Evolutionary conservation across 2,329 filamentous ascomycete species (phyloP), one percentile per base, ranked within the genome.

Genomic region (Alternaria alternata): DNA sequence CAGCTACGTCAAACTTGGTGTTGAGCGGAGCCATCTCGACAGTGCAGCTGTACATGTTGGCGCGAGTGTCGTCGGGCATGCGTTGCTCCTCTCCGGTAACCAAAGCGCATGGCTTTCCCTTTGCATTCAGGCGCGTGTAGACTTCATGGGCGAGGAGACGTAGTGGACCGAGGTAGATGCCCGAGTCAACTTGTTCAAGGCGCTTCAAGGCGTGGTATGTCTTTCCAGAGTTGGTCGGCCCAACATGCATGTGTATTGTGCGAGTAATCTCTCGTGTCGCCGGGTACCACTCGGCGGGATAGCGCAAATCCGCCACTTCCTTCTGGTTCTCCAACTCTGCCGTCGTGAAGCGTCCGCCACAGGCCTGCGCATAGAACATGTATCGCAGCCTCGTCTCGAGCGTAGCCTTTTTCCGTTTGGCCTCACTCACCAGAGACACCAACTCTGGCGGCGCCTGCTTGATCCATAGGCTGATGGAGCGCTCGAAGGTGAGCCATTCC

Each of bases 211-310:
- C 96, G 75, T 93, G 91, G 75, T 98, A 99, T 0, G 96, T 99
- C 83, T 99, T 99, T 58, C 95, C 95, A 0, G 95, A 98, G 78
- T 99, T 99, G 2, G 95, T 99, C 1, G 95, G 95, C 0, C 95
- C 95, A 51, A 99, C 93, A 71, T 99, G 95, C 20, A 99, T 83
- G 80, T 98, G 93, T 41, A 99, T 86, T 0, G 88, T 94, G 44
- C 95, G 86, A 72, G 94, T 91, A 69, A 95, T 83, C 46, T 87
- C 85, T 59, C 96, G 87, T 2, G 95, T 95, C 4, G 87, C 88
- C 0, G 94, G 93, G 74, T 90, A 98, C 94, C 94, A 98, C 77
- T 99, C 95, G 54, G 89, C 86, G 0, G 95, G 95, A 77, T 89
- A 93, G n/a, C 93, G 87, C 66, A 97, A 81, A 79, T 97, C 93